Evolutionary conservation across 148 eudicot species (phyloP).

Genomic region (Persicaria tinctoria): DNA sequence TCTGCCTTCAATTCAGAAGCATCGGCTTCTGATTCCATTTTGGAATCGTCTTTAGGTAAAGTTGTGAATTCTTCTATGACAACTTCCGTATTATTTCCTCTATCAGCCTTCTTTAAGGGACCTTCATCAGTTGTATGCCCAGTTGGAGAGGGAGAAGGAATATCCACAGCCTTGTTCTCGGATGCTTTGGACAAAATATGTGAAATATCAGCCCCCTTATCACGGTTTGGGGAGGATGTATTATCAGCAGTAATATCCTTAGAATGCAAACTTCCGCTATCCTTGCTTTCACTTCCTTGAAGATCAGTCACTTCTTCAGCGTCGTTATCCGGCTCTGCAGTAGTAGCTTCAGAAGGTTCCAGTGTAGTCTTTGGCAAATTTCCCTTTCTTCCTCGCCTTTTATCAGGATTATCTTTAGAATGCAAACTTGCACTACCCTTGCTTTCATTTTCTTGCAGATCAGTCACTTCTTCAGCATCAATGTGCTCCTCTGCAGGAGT

Average conservation of each 20-base stretch:
- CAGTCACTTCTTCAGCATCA: slow-evolving; percentile 24
- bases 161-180: slow-evolving; percentile 33
- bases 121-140: slow-evolving; percentile 10
- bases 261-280: slow-evolving; percentile 20
- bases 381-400: slow-evolving; percentile 34
- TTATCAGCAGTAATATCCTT: slow-evolving; percentile 28
- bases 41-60: slow-evolving; percentile 23
- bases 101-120: neutral
- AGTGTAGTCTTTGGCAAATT: slow-evolving; percentile 27
- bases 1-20: slow-evolving; percentile 25
- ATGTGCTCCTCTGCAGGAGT: slow-evolving; percentile 24
- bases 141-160: slow-evolving; percentile 29
- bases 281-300: slow-evolving; percentile 27
- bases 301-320: slow-evolving; percentile 20
- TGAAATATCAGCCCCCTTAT: slow-evolving; percentile 23
- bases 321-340: slow-evolving; percentile 32
- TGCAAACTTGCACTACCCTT: slow-evolving; percentile 26
- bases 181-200: slow-evolving; percentile 29
- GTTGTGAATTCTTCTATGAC: slow-evolving; percentile 27
- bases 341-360: slow-evolving; percentile 30
- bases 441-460: slow-evolving; percentile 20
- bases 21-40: slow-evolving; percentile 32
- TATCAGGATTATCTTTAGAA: slow-evolving; percentile 20
- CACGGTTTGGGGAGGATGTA: slow-evolving; percentile 25
- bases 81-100: slow-evolving; percentile 18